Percentiles rank a stretch among this genome's conserved stretches.
Conservation (phyloP, 1,139 yeast genomes). For the Yamadazyma diospyri region DNA sequence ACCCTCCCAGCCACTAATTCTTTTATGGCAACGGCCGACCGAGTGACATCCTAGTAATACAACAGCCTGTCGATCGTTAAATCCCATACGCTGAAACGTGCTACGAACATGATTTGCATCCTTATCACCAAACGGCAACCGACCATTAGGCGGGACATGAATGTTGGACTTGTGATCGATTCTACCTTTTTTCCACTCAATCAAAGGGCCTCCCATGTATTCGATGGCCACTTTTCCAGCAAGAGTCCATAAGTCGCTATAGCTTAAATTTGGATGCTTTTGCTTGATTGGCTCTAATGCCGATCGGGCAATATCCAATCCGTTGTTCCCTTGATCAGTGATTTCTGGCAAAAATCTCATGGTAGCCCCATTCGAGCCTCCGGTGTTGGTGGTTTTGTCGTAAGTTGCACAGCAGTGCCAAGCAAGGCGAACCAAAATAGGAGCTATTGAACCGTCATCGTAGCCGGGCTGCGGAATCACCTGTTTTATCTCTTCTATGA, state of each 20-base stretch:
- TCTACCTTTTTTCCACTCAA: constrained; percentile 61
- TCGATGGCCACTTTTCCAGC: constrained; percentile 63
- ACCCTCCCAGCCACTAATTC: constrained; percentile 45
- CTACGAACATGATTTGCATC: constrained; percentile 52
- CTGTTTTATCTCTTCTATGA: constrained; percentile 15
- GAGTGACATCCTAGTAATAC: constrained; percentile 64
- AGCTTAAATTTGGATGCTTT: constrained; percentile 55
- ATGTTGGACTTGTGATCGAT: constrained; percentile 50
- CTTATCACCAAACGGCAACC: constrained; percentile 56
- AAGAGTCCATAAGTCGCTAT: constrained; percentile 65
- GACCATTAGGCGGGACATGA: constrained; percentile 60
- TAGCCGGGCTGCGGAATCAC: constrained; percentile 13
- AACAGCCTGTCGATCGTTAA: constrained; percentile 60
- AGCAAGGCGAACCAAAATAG: constrained; percentile 59
- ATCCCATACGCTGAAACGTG: constrained; percentile 58
- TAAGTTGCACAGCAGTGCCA: constrained; percentile 75
- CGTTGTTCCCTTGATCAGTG: constrained; percentile 54
- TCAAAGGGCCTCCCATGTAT: constrained; percentile 57
- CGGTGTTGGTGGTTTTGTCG: constrained; percentile 50
- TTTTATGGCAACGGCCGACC: constrained; percentile 60
- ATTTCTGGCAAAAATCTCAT: constrained; percentile 54
- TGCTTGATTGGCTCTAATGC: constrained; percentile 56
- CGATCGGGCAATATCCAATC: constrained; percentile 53
- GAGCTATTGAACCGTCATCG: constrained; percentile 69
- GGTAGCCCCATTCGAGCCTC: constrained; percentile 69